A percentile compares a stretch with the other conserved stretches of the same genome.
phyloP scores from a whole-genome alignment of 768 basidiomycete genomes.

The Russula sp. region DNA sequence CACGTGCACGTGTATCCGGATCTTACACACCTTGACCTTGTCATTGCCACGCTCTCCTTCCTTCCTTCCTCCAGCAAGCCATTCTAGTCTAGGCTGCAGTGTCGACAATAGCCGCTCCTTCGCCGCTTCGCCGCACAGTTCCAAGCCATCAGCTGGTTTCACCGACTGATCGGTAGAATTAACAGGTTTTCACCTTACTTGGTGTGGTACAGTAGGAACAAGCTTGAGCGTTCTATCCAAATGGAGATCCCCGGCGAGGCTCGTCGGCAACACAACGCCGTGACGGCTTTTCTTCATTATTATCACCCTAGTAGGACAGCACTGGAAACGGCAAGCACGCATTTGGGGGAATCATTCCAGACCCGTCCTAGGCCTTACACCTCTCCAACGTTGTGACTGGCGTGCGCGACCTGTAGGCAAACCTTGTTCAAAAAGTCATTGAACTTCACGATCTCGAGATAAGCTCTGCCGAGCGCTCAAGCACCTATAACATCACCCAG shows the following conservation, averaged over 20 bases:
- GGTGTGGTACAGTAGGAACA: constrained; percentile 9
- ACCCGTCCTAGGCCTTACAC: background rate
- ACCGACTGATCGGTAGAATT: constrained; percentile 18
- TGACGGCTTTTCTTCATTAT: background rate
- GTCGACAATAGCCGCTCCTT: background rate
- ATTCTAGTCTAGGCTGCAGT: background rate
- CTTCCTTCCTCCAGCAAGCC: background rate
- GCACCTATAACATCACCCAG: background rate
- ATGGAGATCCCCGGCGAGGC: constrained; percentile 3
- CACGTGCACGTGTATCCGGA: constrained; percentile 13
- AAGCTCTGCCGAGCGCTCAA: background rate
- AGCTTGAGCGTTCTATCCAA: constrained; percentile 5
- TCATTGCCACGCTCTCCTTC: background rate
- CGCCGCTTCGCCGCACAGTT: constrained; percentile 9
- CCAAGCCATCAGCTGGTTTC: background rate
- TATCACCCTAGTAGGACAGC: too few relatives aligned
- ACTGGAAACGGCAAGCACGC: background rate
- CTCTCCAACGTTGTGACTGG: background rate
- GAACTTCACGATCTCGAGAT: constrained; percentile 1
- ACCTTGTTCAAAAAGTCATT: background rate
- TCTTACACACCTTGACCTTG: background rate
- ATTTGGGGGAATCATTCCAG: background rate
- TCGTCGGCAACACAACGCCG: background rate
- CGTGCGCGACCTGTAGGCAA: background rate
- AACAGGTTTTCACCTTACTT: constrained; percentile 7